Evolutionary conservation across 805 yeast genomes (phyloP), one percentile per base, ranked within the genome.

Genomic region (Myxozyma geophila): DNA sequence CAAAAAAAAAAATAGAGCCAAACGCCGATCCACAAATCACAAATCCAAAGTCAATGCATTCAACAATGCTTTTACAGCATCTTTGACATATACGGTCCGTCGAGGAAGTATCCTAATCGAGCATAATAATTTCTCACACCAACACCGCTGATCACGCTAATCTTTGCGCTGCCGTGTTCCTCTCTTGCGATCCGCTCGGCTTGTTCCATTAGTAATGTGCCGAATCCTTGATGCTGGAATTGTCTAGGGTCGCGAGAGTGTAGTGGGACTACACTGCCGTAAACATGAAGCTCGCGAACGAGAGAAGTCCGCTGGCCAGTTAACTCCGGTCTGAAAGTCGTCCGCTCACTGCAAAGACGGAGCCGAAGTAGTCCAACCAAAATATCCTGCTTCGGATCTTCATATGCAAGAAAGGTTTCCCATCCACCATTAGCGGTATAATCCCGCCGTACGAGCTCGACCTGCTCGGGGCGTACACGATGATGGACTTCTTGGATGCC

Each of bases 401-500:
- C 99, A 76, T 95, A 95, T 15, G 96, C 87, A 66, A 95, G 78
- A 75, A 95, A 95, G 0, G 99, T 95, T 78, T 95, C 98, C 98
- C 98, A 95, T 21, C 98, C 98, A 28, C 96, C 98, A 73, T 95
- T 95, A 49, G 99, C 99, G 70, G 89, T 88, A 77, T 95, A 95
- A 75, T 95, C 99, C 74, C 99, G 85, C 75, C 99, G 85, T 59
- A 95, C 89, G 60, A 95, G 80, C 77, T 95, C 99, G 17, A 95
- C 97, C 76, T 95, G 98, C 74, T 95, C 98, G 0, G 99, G 99
- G 52, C 89, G 89, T 28, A 95, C 96, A 75, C 92, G 92, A 75
- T 92, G 96, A 75, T 95, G 99, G 2, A 95, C 98, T 74, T 95
- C 99, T 76, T 95, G 98, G 62, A 95, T 95, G 66, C 99, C 99